phyloP scores from a whole-genome alignment of 163 green algal species.

The Coccomyxa subellipsoidea region DNA sequence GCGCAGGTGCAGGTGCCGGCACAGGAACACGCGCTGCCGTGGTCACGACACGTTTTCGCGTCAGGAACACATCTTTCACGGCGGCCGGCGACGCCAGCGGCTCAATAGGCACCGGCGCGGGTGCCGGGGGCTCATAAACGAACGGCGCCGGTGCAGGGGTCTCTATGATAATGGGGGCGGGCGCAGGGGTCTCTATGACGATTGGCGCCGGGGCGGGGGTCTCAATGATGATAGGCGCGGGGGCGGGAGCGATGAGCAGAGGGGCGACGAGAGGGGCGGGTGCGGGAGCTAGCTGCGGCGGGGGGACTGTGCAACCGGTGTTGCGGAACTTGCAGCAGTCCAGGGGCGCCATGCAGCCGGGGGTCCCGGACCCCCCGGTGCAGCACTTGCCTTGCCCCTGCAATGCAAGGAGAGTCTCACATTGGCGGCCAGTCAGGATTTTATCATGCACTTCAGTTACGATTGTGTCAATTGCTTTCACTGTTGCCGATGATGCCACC shows the following conservation, averaged over 20 bases:
- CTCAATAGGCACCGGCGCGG: neutral
- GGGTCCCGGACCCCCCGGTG: constrained; percentile 9
- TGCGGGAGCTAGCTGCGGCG: neutral
- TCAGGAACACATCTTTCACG: constrained; percentile 9
- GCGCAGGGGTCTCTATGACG: neutral
- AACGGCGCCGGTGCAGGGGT: neutral
- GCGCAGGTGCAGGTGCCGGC: neutral
- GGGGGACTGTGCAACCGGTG: neutral
- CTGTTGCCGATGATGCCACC: too few species aligned
- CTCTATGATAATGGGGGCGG: neutral
- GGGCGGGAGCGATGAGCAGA: neutral
- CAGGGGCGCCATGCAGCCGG: constrained; percentile 22
- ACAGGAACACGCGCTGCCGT: neutral
- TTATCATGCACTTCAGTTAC: too few species aligned
- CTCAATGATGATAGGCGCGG: neutral
- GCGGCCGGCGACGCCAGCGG: neutral
- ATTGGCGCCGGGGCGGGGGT: neutral
- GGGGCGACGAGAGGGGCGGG: neutral
- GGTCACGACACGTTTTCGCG: neutral
- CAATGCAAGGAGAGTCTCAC: neutral
- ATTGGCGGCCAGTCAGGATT: too few species aligned
- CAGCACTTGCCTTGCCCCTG: constrained; percentile 30
- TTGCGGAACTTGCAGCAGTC: constrained; percentile 33
- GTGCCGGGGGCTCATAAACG: neutral
- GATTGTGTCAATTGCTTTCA: too few species aligned